Evolutionary conservation across 345 rosid species (phyloP).

Genomic region (Aquilaria sinensis): DNA sequence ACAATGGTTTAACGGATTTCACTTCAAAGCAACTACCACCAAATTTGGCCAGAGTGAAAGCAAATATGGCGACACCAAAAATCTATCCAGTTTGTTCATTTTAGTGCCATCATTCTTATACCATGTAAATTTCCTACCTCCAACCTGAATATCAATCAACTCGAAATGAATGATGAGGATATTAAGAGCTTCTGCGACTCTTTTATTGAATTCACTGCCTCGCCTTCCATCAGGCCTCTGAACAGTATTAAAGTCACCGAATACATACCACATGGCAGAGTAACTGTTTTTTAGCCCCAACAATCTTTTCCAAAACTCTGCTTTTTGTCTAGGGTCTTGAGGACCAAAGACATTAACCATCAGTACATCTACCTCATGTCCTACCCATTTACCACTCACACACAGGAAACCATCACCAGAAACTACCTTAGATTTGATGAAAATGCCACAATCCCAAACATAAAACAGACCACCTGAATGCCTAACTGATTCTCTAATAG

Average conservation of each 20-base stretch:
- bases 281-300: too few relatives aligned
- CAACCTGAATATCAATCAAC: too few relatives aligned
- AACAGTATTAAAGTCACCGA: not conserved
- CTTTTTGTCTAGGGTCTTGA: not conserved
- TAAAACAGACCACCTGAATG: not conserved
- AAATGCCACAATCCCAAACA: not conserved
- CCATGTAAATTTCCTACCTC: not conserved
- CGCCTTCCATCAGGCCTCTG: not conserved
- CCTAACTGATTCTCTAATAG: not conserved
- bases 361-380: too few relatives aligned
- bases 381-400: not conserved
- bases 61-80: not conserved
- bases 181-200: not conserved
- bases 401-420: not conserved
- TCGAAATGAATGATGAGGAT: too few relatives aligned
- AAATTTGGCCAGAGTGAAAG: not conserved
- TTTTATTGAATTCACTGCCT: not conserved
- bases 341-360: too few relatives aligned
- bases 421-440: not conserved
- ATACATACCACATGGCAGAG: not conserved
- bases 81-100: not conserved
- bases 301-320: not conserved
- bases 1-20: not conserved
- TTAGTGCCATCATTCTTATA: not conserved
- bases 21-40: not conserved